Evolutionary conservation across 2,329 filamentous ascomycete species (phyloP).

Genomic region (Paraphoma chrysanthemicola): DNA sequence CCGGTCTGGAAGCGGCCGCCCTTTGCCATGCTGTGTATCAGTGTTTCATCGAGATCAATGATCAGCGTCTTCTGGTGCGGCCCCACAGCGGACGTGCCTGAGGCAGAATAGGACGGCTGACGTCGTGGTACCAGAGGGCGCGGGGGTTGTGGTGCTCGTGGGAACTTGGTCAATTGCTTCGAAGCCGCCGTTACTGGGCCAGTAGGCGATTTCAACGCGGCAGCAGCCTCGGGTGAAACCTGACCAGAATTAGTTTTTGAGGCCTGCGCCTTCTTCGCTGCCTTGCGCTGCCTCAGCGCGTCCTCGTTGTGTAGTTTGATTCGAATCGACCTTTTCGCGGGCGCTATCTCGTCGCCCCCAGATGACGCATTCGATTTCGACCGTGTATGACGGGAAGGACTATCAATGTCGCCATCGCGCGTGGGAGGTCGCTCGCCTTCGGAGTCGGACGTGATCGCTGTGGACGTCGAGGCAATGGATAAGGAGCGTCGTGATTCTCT

Average conservation of each 20-base stretch:
- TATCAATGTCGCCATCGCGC: conserved; percentile 34
- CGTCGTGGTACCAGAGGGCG: conserved; percentile 87
- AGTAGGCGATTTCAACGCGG: conserved; percentile 90
- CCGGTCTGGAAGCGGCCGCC: conserved; percentile 94
- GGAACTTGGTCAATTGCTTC: conserved; percentile 80
- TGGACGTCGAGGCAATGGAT: conserved; percentile 62
- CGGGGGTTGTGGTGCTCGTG: conserved; percentile 86
- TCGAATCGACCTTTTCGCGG: conserved; percentile 79
- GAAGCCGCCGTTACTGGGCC: conserved; percentile 69
- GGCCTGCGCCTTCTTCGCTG: conserved; percentile 65
- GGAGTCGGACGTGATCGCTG: conserved; percentile 70
- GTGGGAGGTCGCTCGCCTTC: conserved; percentile 64
- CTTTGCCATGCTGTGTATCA: conserved; percentile 98
- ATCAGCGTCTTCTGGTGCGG: conserved; percentile 85
- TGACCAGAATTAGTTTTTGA: conserved; percentile 31
- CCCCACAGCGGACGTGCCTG: conserved; percentile 42
- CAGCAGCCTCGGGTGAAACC: conserved; percentile 57
- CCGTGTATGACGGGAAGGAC: conserved; percentile 63
- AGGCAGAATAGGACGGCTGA: conserved; percentile 80
- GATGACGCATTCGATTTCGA: conserved; percentile 63
- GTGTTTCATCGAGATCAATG: conserved; percentile 92
- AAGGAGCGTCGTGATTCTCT: conserved; percentile 47
- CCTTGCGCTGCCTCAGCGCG: conserved; percentile 74
- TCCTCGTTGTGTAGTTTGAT: conserved; percentile 90
- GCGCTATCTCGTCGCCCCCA: conserved; percentile 68